Base-by-base conservation (phyloP, 148 eudicot species). In the Suaeda aralocaspica region DNA sequence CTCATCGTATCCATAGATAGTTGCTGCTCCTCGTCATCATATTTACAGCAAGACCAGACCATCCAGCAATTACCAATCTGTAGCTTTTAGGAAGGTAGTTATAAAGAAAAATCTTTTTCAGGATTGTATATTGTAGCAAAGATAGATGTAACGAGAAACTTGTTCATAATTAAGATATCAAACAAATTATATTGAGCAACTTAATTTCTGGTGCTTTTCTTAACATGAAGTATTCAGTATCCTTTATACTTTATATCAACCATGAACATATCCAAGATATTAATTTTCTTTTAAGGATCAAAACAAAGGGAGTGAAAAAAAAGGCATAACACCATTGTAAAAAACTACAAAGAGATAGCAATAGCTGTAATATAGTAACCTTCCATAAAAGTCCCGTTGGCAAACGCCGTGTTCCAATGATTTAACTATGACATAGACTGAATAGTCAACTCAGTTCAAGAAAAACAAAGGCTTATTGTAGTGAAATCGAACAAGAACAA, bases 1-100 rank as follows among this genome's bases (percentile, higher is more conserved):
- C 51, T 85, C 55, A 48, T 79, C 11, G 16, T 74, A 70, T 69
- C 76, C 11, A 22, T 78, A 8, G 11, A 52, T 49, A 55, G 52
- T 28, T 57, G 64, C 33, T 49, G 4, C 13, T 60, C 52, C 33
- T 59, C 53, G 28, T 59, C 56, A 46, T 59, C 56, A 44, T 22
- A 60, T n/a, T 29, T 7, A 9, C 42, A 30, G 4, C 74, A 71
- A 45, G 66, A 13, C n/a, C 55, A 59, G 15, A 71, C 19, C 19
- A 71, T n/a, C 31, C 48, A 44, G 18, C 39, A 22, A 2, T 9
- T 41, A 24, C 25, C 42, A 56, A 57, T 69, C 9, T 56, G 72
- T 42, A 39, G 72, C 28, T 36, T 41, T 11, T 69, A 48, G 28
- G 63, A 16, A 59, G 48, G 19, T 26, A 41, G 10, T 22, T 49